Evolutionary conservation across 1,139 yeast genomes (phyloP), one percentile per base, ranked within the genome.

Genomic region (Saccharomyces hybrid): DNA sequence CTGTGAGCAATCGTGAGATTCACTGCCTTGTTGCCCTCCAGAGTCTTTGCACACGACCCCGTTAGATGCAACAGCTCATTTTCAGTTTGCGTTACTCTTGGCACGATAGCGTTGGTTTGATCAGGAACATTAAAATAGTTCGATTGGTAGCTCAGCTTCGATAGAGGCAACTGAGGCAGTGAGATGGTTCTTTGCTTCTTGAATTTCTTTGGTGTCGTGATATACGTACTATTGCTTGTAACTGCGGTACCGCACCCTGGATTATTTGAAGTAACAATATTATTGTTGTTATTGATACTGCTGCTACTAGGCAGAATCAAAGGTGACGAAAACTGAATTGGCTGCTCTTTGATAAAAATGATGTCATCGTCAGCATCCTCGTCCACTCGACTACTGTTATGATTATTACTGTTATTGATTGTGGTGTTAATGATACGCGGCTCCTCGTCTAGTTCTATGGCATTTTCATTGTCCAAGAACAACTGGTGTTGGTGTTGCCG

Each of bases 141-240:
- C 11, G 42, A 54, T 38, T 61, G 59, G 55, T 67, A 68, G 5
- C 59, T 48, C 28, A 68, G 56, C 51, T 60, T 63, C 4, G 68
- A 62, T 47, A 64, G 80, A 0, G 90, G 86, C 49, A 85, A 70
- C 65, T 86, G 93, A 0, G 93, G 91, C 52, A 85, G 70, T 0
- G 90, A 84, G 59, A 81, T 82, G 0, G 89, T 84, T 61, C 90
- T 72, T 65, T 81, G 83, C 62, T 82, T 82, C 65, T 73, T 73
- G 48, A 63, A 58, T 49, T 62, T 62, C 48, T 57, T 25, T 9
- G 34, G 26, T 26, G 41, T 49, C 61, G 47, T 57, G 59, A 52
- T 44, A 52, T 56, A 34, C 56, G 54, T 54, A 51, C 53, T 13
- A 55, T 52, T 26, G 58, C 57, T 26, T 59, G 52, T n/a, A 14